These are phyloP conservation scores for Fistulifera pelliculosa DNA, from an alignment of 108 stramenopile genomes.

Conservation along the genomic window DNA sequence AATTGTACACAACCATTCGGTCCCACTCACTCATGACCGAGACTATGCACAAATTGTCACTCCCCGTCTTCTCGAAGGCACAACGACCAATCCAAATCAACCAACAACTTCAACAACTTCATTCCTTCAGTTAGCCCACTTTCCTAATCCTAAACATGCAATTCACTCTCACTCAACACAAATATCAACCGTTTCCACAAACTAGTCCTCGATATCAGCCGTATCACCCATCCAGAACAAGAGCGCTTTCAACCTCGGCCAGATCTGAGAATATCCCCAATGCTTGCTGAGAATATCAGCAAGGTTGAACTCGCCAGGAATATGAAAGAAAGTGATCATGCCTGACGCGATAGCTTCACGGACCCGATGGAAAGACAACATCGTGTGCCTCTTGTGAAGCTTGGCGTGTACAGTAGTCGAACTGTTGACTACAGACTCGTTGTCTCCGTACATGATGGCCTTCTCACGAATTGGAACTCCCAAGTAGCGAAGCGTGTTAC, in stretches of 20 bases:
- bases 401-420: slow-evolving; percentile 5
- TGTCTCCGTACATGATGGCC: slow-evolving; percentile 29
- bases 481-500: slow-evolving; percentile 23
- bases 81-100: no score
- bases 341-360: slow-evolving; percentile 16
- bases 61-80: no score
- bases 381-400: slow-evolving; percentile 16
- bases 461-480: slow-evolving; percentile 20
- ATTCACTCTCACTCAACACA: no score
- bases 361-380: slow-evolving; percentile 13
- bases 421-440: slow-evolving; percentile 23
- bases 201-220: not conserved
- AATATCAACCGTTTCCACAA: not conserved
- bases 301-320: slow-evolving; percentile 7
- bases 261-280: slow-evolving; percentile 3
- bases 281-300: slow-evolving; percentile 16
- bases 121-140: no score
- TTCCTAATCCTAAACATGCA: no score
- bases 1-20: no score
- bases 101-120: no score
- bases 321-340: slow-evolving; percentile 1
- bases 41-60: no score
- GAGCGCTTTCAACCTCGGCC: not conserved
- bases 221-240: slow-evolving; percentile 9
- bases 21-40: no score